Conservation (phyloP, 2,329 filamentous ascomycete species). For the Paecilomyces niveus region DNA sequence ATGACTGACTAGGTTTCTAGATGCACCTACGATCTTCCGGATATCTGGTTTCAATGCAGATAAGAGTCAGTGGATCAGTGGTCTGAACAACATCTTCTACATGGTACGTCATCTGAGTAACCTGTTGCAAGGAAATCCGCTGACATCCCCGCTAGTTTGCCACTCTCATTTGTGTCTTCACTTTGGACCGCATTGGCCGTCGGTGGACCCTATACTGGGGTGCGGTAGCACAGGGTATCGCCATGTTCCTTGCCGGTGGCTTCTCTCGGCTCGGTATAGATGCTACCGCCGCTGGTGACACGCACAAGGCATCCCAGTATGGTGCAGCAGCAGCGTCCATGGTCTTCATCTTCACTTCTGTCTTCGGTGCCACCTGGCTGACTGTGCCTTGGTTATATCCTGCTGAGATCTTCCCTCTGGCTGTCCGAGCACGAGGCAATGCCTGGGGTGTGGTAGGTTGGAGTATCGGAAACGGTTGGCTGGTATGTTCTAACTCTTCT, state of each 20-base stretch:
- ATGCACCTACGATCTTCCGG: slow-evolving; percentile 52
- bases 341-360: slow-evolving; percentile 61
- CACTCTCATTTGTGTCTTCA: slow-evolving; percentile 63
- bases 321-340: slow-evolving; percentile 62
- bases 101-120: slow-evolving; percentile 33
- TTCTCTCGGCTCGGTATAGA: slow-evolving; percentile 51
- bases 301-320: slow-evolving; percentile 43
- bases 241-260: slow-evolving; percentile 61
- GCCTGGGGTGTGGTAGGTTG: slow-evolving; percentile 68
- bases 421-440: slow-evolving; percentile 60
- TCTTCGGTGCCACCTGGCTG: slow-evolving; percentile 60
- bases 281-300: slow-evolving; percentile 41
- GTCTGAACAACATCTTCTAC: slow-evolving; percentile 50
- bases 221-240: slow-evolving; percentile 54
- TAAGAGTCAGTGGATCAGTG: slow-evolving; percentile 59
- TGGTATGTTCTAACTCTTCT: slow-evolving; percentile 28
- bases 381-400: slow-evolving; percentile 55
- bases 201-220: slow-evolving; percentile 66
- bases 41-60: slow-evolving; percentile 58
- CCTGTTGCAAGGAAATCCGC: neutral
- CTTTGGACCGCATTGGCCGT: slow-evolving; percentile 60
- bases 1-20: slow-evolving; percentile 26
- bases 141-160: slow-evolving; percentile 42
- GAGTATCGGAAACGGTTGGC: slow-evolving; percentile 68
- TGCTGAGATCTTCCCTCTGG: slow-evolving; percentile 61